Evolutionary conservation across 345 rosid species (phyloP), one percentile per base, ranked within the genome.

Genomic region (Carallia brachiata): DNA sequence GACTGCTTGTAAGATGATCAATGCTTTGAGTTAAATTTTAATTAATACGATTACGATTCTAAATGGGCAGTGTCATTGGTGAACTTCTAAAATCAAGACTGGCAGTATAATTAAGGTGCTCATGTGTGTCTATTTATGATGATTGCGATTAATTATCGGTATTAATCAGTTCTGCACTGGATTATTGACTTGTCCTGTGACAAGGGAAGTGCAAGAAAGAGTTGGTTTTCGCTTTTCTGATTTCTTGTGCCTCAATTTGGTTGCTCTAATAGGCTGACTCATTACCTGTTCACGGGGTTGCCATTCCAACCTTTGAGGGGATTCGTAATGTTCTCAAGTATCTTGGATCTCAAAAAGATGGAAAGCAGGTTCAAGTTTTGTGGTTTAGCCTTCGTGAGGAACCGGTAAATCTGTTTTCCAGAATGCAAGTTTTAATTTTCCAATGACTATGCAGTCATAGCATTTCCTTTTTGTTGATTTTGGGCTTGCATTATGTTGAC

Each of bases 341-440:
- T 64, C 84, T 90, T 61, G 90, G 97, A 58, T 91, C 90, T 58
- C 84, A 80, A 52, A 88, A 81, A 70, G 92, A 86, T 23, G 86
- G 85, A 63, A 83, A 75, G 72, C 82, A 73, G 77, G 85, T 81
- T 6, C 75, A 78, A 73, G 87, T 91, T 80, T 86, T 94, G 62
- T 94, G 98, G 99, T 83, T 94, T 83, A 90, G 84, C 78, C 97
- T 94, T 60, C 93, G 99, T 0, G 99, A 94, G 81, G 99, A 94
- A 77, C 97, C 97, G 81, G 97, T 91, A 88, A 73, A 36, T 23
- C 27, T 39, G 62, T 68, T 53, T 78, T 13, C 64, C 54, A 36
- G 47, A 34, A 53, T 69, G 37, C 18, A 36, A 40, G 9, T 50
- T 61, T 15, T 68, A 18, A 59, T 30, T 52, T 56, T 18, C 61